Conservation (phyloP, 129 eudicot species). For the Artemisia argyi region DNA sequence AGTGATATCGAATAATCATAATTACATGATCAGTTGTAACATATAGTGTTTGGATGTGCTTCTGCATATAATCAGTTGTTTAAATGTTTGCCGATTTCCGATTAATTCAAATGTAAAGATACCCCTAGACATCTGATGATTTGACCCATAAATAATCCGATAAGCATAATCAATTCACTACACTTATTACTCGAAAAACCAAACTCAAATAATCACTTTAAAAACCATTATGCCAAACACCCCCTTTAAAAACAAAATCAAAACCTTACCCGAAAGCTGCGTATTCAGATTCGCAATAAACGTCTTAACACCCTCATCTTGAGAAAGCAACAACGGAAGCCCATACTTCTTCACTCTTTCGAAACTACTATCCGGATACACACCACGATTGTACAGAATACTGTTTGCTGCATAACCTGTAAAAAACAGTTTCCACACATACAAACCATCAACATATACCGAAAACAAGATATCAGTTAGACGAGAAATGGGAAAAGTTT, state of each 20-base stretch:
- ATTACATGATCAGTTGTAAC: no score
- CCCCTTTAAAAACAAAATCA: not conserved
- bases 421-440: conserved; percentile 5
- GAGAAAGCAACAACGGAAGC: conserved; percentile 87
- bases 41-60: no score
- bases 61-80: no score
- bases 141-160: no score
- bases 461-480: not conserved
- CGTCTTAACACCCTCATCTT: conserved; percentile 90
- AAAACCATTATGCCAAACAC: no score
- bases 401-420: conserved; percentile 98
- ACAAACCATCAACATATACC: not conserved
- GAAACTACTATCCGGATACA: conserved; percentile 91
- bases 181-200: no score
- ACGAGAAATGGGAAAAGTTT: not conserved
- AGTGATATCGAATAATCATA: no score
- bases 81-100: no score
- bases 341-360: conserved; percentile 94
- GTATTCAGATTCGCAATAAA: conserved; percentile 75
- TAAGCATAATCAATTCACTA: no score
- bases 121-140: no score
- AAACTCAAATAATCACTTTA: no score
- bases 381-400: conserved; percentile 87
- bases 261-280: conserved; percentile 76
- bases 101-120: no score